Evolutionary conservation across 371 early-diverging fungal species (phyloP), one percentile per base, ranked within the genome.

Genomic region (Mucor plumbeus): DNA sequence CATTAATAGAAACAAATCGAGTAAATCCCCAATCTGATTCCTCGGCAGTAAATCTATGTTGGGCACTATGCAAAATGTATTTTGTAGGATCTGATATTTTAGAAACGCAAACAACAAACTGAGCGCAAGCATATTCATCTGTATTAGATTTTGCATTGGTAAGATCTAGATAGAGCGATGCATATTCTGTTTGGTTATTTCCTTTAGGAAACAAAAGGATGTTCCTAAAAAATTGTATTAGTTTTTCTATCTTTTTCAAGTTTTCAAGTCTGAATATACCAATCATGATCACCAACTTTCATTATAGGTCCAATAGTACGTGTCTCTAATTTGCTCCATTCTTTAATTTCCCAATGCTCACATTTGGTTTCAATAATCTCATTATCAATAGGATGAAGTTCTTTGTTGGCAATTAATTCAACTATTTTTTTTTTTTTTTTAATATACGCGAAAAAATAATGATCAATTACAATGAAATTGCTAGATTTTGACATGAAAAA

Each of bases 11-110:
- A 17, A 85, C 64, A 65, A 94, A 89, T 58, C 84, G 85, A 41
- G 92, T 93, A 75, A 97, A 97, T 1, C 97, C 97, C 97, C 97
- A 97, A 74, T 97, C 98, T 0, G 92, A 80, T 70, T 95, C 95
- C 7, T 86, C 88, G 7, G 87, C 78, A 26, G 81, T 87, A 76
- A 93, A 97, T 63, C 98, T 85, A 78, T 97, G 96, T 40, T 89
- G 84, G 10, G 96, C 90, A 41, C 56, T 63, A 67, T 86, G 85
- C 4, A 75, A 59, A 50, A 80, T 72, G 79, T 83, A 84, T 19
- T 81, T 67, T n/a, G 82, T 82, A 40, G 91, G 87, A 61, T 94
- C 89, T 17, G 87, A 81, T 0, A 86, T 81, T 76, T 93, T 94
- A 19, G 89, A 87, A 65, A 95, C 81, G 17, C 85, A 79, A 21